Evolutionary conservation across 768 basidiomycete species (phyloP).

Genomic region (Mycena galericulata): DNA sequence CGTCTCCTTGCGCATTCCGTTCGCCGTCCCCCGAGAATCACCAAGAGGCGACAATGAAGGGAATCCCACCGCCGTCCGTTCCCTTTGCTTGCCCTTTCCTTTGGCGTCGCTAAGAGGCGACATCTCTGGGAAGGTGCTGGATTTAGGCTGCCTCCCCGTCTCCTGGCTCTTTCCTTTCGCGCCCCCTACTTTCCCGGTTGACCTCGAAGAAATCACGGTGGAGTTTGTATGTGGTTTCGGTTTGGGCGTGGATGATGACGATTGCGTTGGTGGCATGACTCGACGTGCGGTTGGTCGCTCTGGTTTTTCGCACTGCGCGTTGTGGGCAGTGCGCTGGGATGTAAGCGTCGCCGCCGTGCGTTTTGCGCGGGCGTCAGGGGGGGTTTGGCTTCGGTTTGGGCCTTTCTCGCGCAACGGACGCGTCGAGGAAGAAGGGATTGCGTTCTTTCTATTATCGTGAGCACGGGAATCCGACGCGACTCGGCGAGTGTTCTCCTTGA

Average conservation of each 20-base stretch:
- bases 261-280: too few relatives aligned
- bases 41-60: neutral
- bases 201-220: neutral
- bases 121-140: neutral
- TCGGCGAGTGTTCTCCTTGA: constrained; percentile 31
- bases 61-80: neutral
- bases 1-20: constrained; percentile 11
- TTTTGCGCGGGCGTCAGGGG: neutral
- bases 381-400: constrained; percentile 4
- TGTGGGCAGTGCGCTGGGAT: neutral
- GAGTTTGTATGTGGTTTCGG: neutral
- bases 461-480: neutral
- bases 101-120: neutral
- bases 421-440: constrained; percentile 15
- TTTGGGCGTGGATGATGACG: neutral
- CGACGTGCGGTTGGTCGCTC: constrained; percentile 9
- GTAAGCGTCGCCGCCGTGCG: neutral
- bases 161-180: neutral
- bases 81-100: constrained; percentile 17
- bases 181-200: neutral
- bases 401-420: constrained; percentile 30
- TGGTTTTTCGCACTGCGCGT: neutral
- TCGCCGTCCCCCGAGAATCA: neutral
- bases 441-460: constrained; percentile 6
- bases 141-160: neutral